Base-by-base conservation (phyloP, 2,329 filamentous ascomycete genomes). In the Fusarium miscanthi region DNA sequence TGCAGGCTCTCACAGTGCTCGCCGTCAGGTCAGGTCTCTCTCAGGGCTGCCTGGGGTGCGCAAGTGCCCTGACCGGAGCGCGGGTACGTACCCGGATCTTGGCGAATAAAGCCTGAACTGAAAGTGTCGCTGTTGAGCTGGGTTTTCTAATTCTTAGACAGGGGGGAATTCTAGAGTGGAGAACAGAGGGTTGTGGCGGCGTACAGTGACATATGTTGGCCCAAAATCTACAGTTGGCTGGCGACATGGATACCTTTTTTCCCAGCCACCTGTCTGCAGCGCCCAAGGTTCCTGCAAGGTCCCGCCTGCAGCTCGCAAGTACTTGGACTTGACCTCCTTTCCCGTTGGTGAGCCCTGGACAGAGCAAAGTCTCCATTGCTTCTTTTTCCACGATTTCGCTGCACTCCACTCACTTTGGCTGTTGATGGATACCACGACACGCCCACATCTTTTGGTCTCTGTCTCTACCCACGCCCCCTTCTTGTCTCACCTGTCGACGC, bases 321-420 rank as follows among this genome's bases (percentile, higher is more conserved):
- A 71, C 51, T 42, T 52, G 19, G 31, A 73, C 70, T 58, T 37
- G 38, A 52, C 45, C 51, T 66, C 57, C 60, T 66, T 46, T 71
- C 67, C 61, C 51, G 57, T 66, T 43, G 42, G 42, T 23, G 41
- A 45, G 23, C 49, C 70, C 66, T 53, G 54, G 70, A 59, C 41
- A 43, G 23, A n/a, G 33, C 33, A 52, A 52, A 66, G 65, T 62
- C 70, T 68, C 70, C 70, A 73, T 73, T 73, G 70, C 70, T 73
- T 73, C 70, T 73, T 73, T 52, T 73, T 73, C 53, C 70, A 73
- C 48, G 49, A 35, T 51, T 67, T 73, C 63, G 62, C 70, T 73
- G 57, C 48, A 59, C 70, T 71, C 70, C 70, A 73, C 70, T 62
- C 21, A 41, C 45, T 58, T 57, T 63, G 70, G 60, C 61, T 70